Evolutionary conservation across 2,329 filamentous ascomycete species (phyloP), one percentile per base, ranked within the genome.

Genomic region (Teratosphaeriaceae sp.): DNA sequence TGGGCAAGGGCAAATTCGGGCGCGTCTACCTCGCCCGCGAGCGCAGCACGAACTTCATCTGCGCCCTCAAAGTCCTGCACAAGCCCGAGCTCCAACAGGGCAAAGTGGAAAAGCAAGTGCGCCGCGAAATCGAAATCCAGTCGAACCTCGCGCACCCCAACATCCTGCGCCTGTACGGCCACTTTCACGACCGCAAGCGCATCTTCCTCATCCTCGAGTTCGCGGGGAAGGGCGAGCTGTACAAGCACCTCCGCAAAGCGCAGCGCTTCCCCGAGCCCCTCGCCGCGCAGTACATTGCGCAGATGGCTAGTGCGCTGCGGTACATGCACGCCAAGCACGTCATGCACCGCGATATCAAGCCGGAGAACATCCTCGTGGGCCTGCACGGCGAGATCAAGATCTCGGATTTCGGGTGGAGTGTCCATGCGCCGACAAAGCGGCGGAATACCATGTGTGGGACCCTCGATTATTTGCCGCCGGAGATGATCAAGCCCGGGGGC

Each of bases 341-440:
- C 55, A 97, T 97, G 71, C 90, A 97, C 67, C 79, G 89, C 46
- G 89, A 97, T 58, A 97, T 97, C 70, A 97, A 97, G 72, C 89
- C 89, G 2, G 89, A 97, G 68, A 97, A 97, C 60, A 97, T 97
- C 52, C 76, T 97, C 18, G 84, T 97, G 22, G 90, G 90, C 12
- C 88, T 97, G 47, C 90, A 97, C 62, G 92, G 89, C 53, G 92
- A 98, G 72, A 89, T 98, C 70, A 98, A 98, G 68, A 89, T 98
- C 60, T 94, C 88, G 3, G 92, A 98, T 66, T 98, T 97, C 60
- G 90, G 92, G 38, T 98, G 92, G 92, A 94, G 86, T 63, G 92
- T 97, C 3, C 92, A 98, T 66, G 92, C 92, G 4, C 92, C 92
- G 21, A 96, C 94, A 67, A 94, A 90, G 69, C 75, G 92, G 55